phyloP scores from a whole-genome alignment of 768 basidiomycete species.

The Amanita fuliginea region DNA sequence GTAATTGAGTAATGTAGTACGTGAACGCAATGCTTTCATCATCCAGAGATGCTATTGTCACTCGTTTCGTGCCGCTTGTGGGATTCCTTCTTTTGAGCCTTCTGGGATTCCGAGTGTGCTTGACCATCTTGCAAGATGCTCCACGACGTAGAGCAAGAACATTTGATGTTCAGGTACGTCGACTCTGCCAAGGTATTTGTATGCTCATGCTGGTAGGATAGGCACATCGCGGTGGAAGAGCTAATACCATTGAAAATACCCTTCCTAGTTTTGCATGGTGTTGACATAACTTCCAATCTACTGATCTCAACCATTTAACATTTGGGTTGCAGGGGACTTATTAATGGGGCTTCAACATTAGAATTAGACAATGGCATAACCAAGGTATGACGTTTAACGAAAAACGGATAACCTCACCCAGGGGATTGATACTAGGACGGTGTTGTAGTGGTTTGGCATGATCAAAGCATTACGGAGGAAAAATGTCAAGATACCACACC shows the following conservation, averaged over 20 bases:
- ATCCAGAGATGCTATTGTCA: neutral
- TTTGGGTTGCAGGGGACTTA: constrained; percentile 44
- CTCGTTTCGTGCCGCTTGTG: neutral
- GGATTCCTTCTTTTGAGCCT: neutral
- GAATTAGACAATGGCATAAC: constrained; percentile 76
- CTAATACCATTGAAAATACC: constrained; percentile 63
- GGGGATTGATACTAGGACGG: constrained; percentile 47
- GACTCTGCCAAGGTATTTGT: neutral
- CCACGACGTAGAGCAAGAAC: neutral
- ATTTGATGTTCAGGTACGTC: neutral
- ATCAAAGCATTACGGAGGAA: constrained; percentile 45
- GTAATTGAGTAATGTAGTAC: neutral
- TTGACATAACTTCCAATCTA: neutral
- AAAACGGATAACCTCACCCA: neutral
- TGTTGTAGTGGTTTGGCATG: constrained; percentile 72
- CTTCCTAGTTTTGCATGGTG: constrained; percentile 73
- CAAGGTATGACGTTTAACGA: constrained; percentile 28
- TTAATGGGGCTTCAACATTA: constrained; percentile 66
- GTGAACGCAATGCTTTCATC: neutral
- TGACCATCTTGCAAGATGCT: neutral
- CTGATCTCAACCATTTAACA: constrained; percentile 3
- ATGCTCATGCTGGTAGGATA: constrained; percentile 14
- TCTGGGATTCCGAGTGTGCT: neutral
- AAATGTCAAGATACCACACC: constrained; percentile 67
- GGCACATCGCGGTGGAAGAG: constrained; percentile 72